Evolutionary conservation across 208 protist species (phyloP).

Genomic region (Trypanosoma lewisi): DNA sequence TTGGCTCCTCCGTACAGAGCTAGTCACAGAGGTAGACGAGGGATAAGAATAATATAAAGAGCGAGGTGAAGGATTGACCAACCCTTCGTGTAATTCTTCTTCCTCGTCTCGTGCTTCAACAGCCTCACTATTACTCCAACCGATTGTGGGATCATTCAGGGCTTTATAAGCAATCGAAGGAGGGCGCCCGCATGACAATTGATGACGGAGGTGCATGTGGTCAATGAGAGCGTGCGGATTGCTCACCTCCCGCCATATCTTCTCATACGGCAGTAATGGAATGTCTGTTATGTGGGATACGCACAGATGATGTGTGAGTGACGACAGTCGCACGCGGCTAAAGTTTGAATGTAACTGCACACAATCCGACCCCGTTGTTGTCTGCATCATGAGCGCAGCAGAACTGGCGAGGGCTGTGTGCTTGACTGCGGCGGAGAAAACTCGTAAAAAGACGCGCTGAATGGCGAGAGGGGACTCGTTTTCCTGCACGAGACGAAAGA

Average conservation of each 20-base stretch:
- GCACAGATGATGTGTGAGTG: no score
- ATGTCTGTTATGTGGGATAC: not conserved
- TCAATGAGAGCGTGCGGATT: conserved; percentile 6
- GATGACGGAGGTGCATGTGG: conserved; percentile 9
- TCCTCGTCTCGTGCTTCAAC: no score
- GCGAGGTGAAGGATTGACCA: not conserved
- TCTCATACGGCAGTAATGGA: not conserved
- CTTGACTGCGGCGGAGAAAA: not conserved
- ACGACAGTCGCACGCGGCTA: not conserved
- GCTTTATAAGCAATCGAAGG: not conserved
- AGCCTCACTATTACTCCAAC: no score
- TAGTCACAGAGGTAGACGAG: no score
- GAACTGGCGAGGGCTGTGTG: not conserved
- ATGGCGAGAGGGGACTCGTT: conserved; percentile 9
- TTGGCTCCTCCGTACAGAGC: no score
- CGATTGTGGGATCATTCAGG: not conserved
- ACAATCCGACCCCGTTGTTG: conserved; percentile 1
- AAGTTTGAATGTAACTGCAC: conserved; percentile 7
- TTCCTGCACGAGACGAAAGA: conserved; percentile 4
- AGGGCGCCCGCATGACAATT: conserved; percentile 1
- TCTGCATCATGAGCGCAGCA: no score
- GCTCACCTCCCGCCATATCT: not conserved
- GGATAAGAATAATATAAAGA: not conserved
- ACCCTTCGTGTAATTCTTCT: no score
- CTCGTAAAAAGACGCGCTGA: conserved; percentile 3